Conservation (phyloP, 352 stramenopile species). For the Pythium periplocum region DNA sequence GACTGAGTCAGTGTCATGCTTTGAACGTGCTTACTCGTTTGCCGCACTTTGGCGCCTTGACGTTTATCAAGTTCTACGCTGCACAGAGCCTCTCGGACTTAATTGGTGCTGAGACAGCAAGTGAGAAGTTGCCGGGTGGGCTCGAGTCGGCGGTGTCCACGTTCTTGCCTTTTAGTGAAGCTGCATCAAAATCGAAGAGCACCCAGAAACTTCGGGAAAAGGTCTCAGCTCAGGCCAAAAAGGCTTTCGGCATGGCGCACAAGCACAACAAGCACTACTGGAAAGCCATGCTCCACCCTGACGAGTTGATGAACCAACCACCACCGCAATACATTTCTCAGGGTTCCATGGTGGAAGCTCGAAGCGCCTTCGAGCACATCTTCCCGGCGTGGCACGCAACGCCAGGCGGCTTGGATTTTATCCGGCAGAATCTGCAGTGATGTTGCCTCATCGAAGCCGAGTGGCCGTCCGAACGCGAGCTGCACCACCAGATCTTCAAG, state of each 20-base stretch:
- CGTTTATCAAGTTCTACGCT: slow-evolving; percentile 1
- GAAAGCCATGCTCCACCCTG: slow-evolving; percentile 1
- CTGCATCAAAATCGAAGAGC: slow-evolving; percentile 3
- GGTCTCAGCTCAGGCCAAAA: background rate
- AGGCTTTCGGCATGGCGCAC: slow-evolving; percentile 1
- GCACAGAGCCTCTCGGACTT: background rate
- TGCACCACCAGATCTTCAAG: no score
- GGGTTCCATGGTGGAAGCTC: no score
- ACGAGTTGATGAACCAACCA: no score
- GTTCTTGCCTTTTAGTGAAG: background rate
- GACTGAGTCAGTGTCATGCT: slow-evolving; percentile 1
- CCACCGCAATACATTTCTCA: no score
- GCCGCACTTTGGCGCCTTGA: slow-evolving; percentile 5
- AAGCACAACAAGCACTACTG: slow-evolving; percentile 7
- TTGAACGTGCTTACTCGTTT: background rate
- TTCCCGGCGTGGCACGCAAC: no score
- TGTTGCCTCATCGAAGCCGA: no score
- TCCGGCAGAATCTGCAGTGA: no score
- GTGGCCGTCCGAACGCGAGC: no score
- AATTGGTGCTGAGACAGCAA: background rate
- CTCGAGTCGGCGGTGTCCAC: no score
- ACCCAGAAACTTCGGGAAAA: background rate
- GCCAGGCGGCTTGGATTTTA: no score
- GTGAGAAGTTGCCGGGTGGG: no score
- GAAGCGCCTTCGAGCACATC: no score